phyloP scores from a whole-genome alignment of 2,329 filamentous ascomycete species.

The Xylariaceae sp. region DNA sequence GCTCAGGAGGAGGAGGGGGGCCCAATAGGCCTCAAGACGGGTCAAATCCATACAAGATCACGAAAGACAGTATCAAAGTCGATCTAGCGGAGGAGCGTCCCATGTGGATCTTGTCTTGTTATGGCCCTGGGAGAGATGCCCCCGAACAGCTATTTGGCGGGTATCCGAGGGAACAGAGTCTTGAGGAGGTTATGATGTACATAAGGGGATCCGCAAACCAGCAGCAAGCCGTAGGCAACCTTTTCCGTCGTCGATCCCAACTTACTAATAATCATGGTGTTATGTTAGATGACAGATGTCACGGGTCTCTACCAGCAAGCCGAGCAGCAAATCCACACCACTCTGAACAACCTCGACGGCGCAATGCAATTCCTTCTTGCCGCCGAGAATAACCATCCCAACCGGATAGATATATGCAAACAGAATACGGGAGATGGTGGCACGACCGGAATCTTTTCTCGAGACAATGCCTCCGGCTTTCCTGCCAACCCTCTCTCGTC shows the following conservation, averaged over 20 bases:
- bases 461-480: constrained; percentile 34
- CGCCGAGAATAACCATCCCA: constrained; percentile 72
- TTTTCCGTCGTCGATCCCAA: background rate
- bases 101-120: constrained; percentile 84
- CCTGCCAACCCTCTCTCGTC: constrained; percentile 31
- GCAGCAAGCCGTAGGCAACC: constrained; percentile 49
- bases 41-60: constrained; percentile 52
- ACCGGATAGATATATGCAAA: constrained; percentile 67
- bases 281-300: constrained; percentile 62
- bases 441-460: constrained; percentile 49
- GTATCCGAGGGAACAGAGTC: constrained; percentile 76
- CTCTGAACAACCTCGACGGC: constrained; percentile 68
- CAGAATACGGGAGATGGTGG: constrained; percentile 47
- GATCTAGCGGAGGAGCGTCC: constrained; percentile 75
- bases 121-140: constrained; percentile 75
- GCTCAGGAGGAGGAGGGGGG: constrained; percentile 18
- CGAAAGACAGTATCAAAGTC: constrained; percentile 59
- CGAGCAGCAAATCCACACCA: constrained; percentile 71
- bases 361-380: constrained; percentile 72
- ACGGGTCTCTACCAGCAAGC: constrained; percentile 65
- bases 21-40: constrained; percentile 12
- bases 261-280: constrained; percentile 5
- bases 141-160: constrained; percentile 86
- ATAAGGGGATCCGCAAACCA: constrained; percentile 53
- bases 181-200: constrained; percentile 82